Conservation (phyloP, 345 rosid species). For the Barbarea vulgaris region DNA sequence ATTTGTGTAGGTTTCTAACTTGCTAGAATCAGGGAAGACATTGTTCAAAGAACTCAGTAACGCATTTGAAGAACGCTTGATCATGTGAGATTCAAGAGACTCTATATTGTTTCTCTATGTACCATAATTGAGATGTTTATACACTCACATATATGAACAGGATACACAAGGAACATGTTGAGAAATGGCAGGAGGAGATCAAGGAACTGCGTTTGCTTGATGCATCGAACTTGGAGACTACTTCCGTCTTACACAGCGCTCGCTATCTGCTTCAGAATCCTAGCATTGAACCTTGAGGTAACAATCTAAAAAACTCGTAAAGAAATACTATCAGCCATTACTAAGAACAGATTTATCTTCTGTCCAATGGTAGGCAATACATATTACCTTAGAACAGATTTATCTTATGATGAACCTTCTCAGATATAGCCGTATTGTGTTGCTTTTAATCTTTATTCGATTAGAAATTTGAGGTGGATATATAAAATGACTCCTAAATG, state of each 20-base stretch:
- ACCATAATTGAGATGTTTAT: constrained; percentile 1
- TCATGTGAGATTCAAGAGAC: constrained; percentile 50
- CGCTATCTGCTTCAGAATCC: constrained; percentile 67
- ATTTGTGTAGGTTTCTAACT: constrained; percentile 63
- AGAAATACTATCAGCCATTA: neutral
- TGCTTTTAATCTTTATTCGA: neutral
- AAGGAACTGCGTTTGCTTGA: constrained; percentile 73
- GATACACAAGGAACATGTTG: constrained; percentile 78
- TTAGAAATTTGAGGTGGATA: neutral
- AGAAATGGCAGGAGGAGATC: constrained; percentile 89
- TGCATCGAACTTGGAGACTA: constrained; percentile 74
- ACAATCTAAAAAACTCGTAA: constrained; percentile 1
- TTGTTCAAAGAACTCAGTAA: constrained; percentile 78
- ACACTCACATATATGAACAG: constrained; percentile 42
- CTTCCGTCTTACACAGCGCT: constrained; percentile 64
- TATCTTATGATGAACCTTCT: neutral
- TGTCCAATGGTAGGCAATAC: neutral
- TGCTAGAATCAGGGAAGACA: constrained; percentile 74
- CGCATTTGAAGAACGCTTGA: constrained; percentile 75
- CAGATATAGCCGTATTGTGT: constrained; percentile 2
- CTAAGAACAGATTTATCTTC: constrained; percentile 17
- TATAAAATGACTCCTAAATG: neutral
- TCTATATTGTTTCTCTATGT: constrained; percentile 13
- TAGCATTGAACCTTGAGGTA: constrained; percentile 51
- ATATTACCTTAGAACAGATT: constrained; percentile 8